Conservation (phyloP, 1,139 yeast genomes). For the Blastobotrys petasosporus region DNA sequence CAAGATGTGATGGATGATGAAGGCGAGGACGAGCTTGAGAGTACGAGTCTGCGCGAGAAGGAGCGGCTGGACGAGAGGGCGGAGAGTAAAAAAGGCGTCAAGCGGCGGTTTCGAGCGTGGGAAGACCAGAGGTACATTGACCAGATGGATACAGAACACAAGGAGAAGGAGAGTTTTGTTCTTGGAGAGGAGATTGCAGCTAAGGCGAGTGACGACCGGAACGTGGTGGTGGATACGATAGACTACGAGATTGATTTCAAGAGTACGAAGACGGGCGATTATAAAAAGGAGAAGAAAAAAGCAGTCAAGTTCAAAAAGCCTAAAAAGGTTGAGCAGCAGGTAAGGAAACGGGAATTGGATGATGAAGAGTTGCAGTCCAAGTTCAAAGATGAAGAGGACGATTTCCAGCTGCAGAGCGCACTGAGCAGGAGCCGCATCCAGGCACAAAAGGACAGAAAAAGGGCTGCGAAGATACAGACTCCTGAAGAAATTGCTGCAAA, state of each 20-base stretch:
- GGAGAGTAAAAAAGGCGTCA: conserved; percentile 22
- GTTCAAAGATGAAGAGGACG: conserved; percentile 18
- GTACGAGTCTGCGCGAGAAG: conserved; percentile 35
- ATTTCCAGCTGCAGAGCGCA: conserved; percentile 34
- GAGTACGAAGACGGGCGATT: background rate
- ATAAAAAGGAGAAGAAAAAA: conserved; percentile 15
- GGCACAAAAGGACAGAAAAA: conserved; percentile 30
- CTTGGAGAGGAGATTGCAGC: conserved; percentile 17
- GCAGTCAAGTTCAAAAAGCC: conserved; percentile 46
- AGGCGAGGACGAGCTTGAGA: conserved; percentile 44
- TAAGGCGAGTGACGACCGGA: background rate
- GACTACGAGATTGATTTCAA: conserved; percentile 16
- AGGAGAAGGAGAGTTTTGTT: conserved; percentile 23
- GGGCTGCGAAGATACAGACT: conserved; percentile 34
- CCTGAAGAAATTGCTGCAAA: conserved; percentile 25
- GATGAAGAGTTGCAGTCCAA: background rate
- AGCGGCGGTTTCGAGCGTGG: conserved; percentile 17
- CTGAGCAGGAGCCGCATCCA: conserved; percentile 40
- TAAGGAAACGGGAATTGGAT: conserved; percentile 12
- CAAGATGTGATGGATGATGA: conserved; percentile 46
- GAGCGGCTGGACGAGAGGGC: conserved; percentile 5
- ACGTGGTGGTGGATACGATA: conserved; percentile 8
- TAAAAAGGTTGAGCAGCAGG: conserved; percentile 28
- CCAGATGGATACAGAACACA: conserved; percentile 15
- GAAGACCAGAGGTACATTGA: background rate